Base-by-base conservation (phyloP, 805 yeast species). In the Scheffersomyces amazonensis region DNA sequence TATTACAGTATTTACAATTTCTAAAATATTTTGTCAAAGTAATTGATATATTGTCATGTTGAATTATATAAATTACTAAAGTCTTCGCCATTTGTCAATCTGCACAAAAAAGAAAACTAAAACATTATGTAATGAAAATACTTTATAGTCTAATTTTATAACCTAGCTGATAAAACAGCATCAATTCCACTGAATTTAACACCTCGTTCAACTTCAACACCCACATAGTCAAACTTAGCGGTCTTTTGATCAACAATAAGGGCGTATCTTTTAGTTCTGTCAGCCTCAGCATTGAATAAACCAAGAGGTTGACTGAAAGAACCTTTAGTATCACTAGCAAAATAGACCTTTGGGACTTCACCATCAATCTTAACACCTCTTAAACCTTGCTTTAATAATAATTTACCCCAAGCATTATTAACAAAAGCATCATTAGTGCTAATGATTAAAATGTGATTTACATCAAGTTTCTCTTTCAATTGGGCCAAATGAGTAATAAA, bases 391-490 rank as follows among this genome's bases (percentile, higher is more conserved):
- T 58, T 48, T 36, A 66, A 47, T 41, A 67, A 56, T 40, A 69
- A 53, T 45, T 68, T 67, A 9, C 71, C 73, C 73, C 73, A 69
- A 2, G 73, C 73, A 44, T 62, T 62, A 37, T 59, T 37, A 13
- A 66, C 72, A 50, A 69, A 69, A 5, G 75, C 63, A 52, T 69
- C 73, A 47, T 67, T 69, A 36, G 66, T 64, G 39, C 67, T 60
- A 40, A 64, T 49, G n/a, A 69, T 45, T 16, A 69, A 55, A 28
- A 69, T 47, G 18, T 61, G 53, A 17, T 57, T 54, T 25, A 66
- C 55, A 31, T 58, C 51, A 42, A 62, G 52, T 20, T 52, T 48
- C 32, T 44, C 45, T 41, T 50, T 52, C 46, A 69, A 54, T 19
- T 53, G 37, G 13, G 44, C 48, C 49, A 65, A 53, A 42, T 64